Base-by-base conservation (phyloP, 345 rosid species). In the Dimocarpus longan region DNA sequence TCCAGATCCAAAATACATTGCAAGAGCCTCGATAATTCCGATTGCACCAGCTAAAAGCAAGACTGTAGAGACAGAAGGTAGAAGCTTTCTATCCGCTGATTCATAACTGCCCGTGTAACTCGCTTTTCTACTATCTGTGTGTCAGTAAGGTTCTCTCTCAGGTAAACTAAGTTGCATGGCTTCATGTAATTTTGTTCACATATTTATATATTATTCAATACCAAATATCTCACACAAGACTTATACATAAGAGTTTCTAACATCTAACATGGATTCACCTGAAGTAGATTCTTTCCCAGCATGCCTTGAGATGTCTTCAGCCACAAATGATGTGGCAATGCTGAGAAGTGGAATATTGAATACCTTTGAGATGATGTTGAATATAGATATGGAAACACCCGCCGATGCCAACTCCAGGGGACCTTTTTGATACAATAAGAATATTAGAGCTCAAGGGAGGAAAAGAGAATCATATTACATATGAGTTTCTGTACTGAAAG, bases 21-120 rank as follows among this genome's bases (percentile, higher is more conserved):
- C 81, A 50, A 83, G 73, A 68, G 86, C 86, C 79, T 83, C 86
- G 8, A 78, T 44, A 32, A 77, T 21, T 15, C 86, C 86, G 32
- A 83, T 83, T 56, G 78, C 70, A 54, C 46, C 32, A n/a, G 86
- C 83, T 59, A 80, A 74, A 77, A 83, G n/a, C 26, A 83, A 80
- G 57, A 83, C 83, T n/a, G 81, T 80, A 54, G 86, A 80, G 78
- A 83, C 83, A 7, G 86, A 83, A n/a, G 81, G 81, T 37, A 83
- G 79, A 39, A 50, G 60, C 83, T 77, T 80, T 65, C 81, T 77
- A 69, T 74, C 79, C 26, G 64, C 8, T 56, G 69, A 70, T 79
- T 71, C 69, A 40, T 73, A 46, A 22, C 46, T 54, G 59, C 70
- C 62, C 0, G 21, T 24, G 66, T 43, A 44, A 60, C 10, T 21